A percentile compares a stretch with the other conserved stretches of the same genome.
Evolutionary conservation across 2,329 filamentous ascomycete species (phyloP).

Genomic region (Westerdykella ornata): DNA sequence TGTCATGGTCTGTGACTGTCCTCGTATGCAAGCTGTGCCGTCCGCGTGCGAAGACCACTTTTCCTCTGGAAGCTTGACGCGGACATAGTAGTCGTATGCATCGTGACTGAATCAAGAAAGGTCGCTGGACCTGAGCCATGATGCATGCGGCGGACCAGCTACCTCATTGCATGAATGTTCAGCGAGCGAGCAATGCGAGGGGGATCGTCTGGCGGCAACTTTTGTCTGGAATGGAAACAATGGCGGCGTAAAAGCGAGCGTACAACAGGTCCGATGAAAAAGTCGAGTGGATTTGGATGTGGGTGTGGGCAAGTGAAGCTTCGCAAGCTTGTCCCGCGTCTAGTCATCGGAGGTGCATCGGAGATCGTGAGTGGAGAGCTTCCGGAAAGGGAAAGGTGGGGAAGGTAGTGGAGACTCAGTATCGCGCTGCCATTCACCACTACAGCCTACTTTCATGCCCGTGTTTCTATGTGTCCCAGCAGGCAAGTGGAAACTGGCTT

Average conservation of each 20-base stretch:
- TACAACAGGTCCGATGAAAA: neutral
- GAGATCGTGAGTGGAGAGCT: too few relatives aligned
- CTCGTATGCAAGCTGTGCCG: conserved; percentile 32
- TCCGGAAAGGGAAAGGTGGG: too few relatives aligned
- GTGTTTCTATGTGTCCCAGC: too few relatives aligned
- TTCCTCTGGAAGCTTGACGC: conserved; percentile 13
- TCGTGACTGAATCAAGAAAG: conserved; percentile 33
- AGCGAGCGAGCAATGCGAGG: neutral
- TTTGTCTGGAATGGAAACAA: neutral
- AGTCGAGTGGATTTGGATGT: neutral
- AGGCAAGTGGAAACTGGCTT: too few relatives aligned
- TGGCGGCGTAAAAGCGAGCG: neutral
- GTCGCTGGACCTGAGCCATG: conserved; percentile 31
- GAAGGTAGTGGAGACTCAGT: too few relatives aligned
- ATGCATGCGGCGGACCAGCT: neutral
- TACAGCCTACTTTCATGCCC: too few relatives aligned
- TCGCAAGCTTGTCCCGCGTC: too few relatives aligned
- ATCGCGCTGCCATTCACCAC: too few relatives aligned
- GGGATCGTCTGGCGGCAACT: neutral
- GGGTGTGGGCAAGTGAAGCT: too few relatives aligned
- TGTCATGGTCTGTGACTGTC: conserved; percentile 61
- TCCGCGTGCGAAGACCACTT: conserved; percentile 10
- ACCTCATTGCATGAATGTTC: neutral
- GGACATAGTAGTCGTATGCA: conserved; percentile 32
- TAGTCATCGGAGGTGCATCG: too few relatives aligned